Conservation (phyloP, 2,329 filamentous ascomycete genomes). For the Colletotrichum sp. region DNA sequence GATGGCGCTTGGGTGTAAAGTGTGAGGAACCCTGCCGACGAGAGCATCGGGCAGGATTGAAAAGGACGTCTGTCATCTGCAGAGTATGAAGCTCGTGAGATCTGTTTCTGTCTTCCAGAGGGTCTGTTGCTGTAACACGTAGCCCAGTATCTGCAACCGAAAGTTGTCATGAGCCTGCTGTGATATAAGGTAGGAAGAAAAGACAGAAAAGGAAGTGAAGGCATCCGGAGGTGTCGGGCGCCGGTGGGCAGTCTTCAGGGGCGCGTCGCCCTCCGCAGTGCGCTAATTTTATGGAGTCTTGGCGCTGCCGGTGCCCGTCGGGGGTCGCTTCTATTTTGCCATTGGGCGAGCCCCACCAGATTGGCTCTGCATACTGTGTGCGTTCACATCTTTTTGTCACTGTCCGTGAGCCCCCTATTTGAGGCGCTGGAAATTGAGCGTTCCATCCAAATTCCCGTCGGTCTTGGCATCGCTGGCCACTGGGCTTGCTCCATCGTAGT, state of each 20-base stretch:
- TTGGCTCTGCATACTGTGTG: neutral
- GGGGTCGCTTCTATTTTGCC: neutral
- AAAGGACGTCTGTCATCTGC: neutral
- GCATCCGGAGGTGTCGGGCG: neutral
- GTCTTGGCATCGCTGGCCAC: slow-evolving; percentile 7
- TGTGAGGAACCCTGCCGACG: neutral
- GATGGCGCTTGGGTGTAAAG: neutral
- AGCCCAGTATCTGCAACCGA: neutral
- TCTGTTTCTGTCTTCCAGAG: neutral
- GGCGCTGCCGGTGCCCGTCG: neutral
- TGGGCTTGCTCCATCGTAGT: neutral
- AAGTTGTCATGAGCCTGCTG: neutral
- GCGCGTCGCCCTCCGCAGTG: neutral
- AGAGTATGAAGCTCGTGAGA: neutral
- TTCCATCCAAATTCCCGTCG: slow-evolving; percentile 11
- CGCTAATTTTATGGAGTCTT: slow-evolving; percentile 18
- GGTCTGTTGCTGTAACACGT: neutral
- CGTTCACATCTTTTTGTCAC: neutral
- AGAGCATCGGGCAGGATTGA: neutral
- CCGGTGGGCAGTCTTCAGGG: neutral
- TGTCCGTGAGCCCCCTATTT: neutral
- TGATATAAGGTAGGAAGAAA: neutral
- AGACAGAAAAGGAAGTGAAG: neutral
- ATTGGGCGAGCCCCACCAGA: neutral
- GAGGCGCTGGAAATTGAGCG: slow-evolving; percentile 13